Conservation (phyloP, 495 filamentous ascomycete genomes). For the Daldinia caldariorum region DNA sequence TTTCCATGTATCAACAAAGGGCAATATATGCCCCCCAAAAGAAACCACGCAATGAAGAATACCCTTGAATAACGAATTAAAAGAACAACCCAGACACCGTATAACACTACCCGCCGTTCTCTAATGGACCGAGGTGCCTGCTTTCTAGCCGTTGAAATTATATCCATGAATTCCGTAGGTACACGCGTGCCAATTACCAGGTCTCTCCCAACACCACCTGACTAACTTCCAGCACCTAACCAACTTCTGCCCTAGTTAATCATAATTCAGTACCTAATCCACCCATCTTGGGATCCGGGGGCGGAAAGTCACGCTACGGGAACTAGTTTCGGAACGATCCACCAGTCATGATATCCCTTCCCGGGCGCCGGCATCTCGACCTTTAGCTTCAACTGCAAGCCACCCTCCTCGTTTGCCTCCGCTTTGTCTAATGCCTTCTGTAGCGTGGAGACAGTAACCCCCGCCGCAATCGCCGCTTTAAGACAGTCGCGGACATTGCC, state of each 20-base stretch:
- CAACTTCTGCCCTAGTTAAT: not conserved
- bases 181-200: not conserved
- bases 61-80: slow-evolving; percentile 6
- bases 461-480: slow-evolving; percentile 72
- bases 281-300: no score
- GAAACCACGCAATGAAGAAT: slow-evolving; percentile 7
- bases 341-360: slow-evolving; percentile 76
- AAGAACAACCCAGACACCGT: not conserved
- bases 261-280: not conserved
- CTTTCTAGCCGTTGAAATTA: not conserved
- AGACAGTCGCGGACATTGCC: slow-evolving; percentile 65
- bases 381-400: slow-evolving; percentile 35
- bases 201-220: not conserved
- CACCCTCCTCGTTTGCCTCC: slow-evolving; percentile 25
- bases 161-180: not conserved
- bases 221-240: not conserved
- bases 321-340: slow-evolving; percentile 75
- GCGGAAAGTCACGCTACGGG: slow-evolving; percentile 21
- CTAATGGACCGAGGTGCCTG: not conserved
- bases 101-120: not conserved
- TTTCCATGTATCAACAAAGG: not conserved
- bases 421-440: slow-evolving; percentile 55
- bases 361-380: slow-evolving; percentile 66
- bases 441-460: slow-evolving; percentile 67
- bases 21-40: not conserved